Conservation (phyloP, 441 rosid genomes). For the Rhodomyrtus psidioides region DNA sequence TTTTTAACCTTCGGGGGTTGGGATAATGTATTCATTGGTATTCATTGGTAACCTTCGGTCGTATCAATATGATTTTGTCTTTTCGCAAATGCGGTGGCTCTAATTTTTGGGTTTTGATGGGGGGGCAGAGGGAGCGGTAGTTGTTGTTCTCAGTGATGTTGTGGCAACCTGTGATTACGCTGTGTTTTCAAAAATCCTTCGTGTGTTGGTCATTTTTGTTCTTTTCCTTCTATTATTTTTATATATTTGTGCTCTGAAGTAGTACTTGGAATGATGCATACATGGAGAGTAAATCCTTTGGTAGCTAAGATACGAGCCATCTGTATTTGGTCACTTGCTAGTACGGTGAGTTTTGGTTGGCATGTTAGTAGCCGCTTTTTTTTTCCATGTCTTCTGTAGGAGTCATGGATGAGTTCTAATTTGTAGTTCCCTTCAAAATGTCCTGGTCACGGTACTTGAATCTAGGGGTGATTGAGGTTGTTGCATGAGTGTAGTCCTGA, state of each 20-base stretch:
- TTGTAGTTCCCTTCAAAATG: too few relatives aligned
- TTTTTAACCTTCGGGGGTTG: neutral
- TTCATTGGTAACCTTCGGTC: too few relatives aligned
- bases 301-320: neutral
- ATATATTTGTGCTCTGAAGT: neutral
- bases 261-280: neutral
- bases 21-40: neutral
- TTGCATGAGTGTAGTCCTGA: too few relatives aligned
- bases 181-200: neutral
- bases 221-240: neutral
- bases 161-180: neutral
- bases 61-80: neutral
- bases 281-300: neutral
- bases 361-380: too few relatives aligned
- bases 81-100: neutral
- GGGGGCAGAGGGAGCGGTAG: neutral
- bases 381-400: too few relatives aligned
- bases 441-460: too few relatives aligned
- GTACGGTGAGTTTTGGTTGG: too few relatives aligned
- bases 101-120: neutral
- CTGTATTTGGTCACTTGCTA: too few relatives aligned
- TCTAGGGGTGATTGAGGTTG: too few relatives aligned
- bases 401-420: too few relatives aligned
- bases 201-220: neutral
- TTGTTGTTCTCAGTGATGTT: neutral